Percentiles rank a stretch among this genome's conserved stretches.
Conservation (phyloP, 1,284 basidiomycete species). For the Moniliella sp. region DNA sequence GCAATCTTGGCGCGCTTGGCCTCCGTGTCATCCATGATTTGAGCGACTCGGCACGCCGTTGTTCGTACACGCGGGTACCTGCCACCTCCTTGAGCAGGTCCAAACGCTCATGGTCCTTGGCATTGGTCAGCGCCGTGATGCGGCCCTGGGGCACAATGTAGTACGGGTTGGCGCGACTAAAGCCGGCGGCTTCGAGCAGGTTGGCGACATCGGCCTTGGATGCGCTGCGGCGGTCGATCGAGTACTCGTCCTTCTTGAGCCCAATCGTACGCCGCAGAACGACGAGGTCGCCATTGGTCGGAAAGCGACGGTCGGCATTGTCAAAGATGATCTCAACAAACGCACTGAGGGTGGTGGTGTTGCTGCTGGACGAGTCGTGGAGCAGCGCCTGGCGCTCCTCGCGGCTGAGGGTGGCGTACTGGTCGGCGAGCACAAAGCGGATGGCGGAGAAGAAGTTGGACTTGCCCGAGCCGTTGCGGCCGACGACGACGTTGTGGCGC, state of each 20-base stretch:
- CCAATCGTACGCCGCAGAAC: conserved; percentile 52
- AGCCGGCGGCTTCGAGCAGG: conserved; percentile 48
- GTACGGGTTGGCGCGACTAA: conserved; percentile 89
- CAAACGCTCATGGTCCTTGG: conserved; percentile 81
- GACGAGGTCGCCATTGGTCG: conserved; percentile 21
- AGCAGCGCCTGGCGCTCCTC: conserved; percentile 78
- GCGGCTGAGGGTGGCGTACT: conserved; percentile 78
- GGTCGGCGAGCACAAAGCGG: conserved; percentile 87
- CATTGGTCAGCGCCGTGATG: conserved; percentile 87
- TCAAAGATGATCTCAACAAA: conserved; percentile 47
- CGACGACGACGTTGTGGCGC: conserved; percentile 32
- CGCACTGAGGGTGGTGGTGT: conserved; percentile 63
- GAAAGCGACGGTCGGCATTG: conserved; percentile 53
- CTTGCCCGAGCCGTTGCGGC: conserved; percentile 35
- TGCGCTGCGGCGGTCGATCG: conserved; percentile 77
- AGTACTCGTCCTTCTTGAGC: conserved; percentile 94
- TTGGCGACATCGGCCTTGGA: conserved; percentile 85
- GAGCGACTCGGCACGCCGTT: conserved; percentile 69
- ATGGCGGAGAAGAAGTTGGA: conserved; percentile 43
- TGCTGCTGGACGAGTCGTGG: conserved; percentile 72
- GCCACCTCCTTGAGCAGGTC: conserved; percentile 90
- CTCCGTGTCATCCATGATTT: conserved; percentile 93
- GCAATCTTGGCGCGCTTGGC: conserved; percentile 73
- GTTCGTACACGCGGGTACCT: conserved; percentile 92
- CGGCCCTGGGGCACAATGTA: conserved; percentile 96